Evolutionary conservation across 305 asterid genomes (phyloP), one percentile per base, ranked within the genome.

Genomic region (Striga hermonthica): DNA sequence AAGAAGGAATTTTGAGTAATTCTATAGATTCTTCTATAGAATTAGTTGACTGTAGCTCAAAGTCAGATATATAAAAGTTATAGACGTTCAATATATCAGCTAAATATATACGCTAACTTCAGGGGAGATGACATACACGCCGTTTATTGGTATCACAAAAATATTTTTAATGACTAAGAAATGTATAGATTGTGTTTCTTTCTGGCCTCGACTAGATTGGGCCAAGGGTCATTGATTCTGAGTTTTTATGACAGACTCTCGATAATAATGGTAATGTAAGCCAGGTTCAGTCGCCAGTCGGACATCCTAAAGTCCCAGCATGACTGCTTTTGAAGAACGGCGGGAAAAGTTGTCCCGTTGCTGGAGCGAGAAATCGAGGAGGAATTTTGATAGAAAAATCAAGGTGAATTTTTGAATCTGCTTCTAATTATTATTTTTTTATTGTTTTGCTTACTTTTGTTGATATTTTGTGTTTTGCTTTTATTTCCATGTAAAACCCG

Each of bases 361-460:
- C 85, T 66, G 99, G 85, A 88, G 67, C 43, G 90, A 94, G 95
- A 94, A 82, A 80, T 73, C 85, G 1, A 94, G 84, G 80, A 78
- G 99, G 81, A 94, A 94, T 68, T 94, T 86, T 36, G 95, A 97
- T 28, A 79, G 96, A 66, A 94, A 94, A 79, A 90, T 94, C 74
- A 94, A 90, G 97, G 99, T 88, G 64, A 57, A 62, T 12, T 36
- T 57, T 57, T 9, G 11, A 4, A 79, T 6, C 39, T 11, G 5
- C 11, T 56, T 3, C 5, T 22, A 7, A 1, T 52, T 10, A 4
- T 3, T n/a, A 4, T 48, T n/a, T 48, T n/a, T n/a, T 45, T 45
- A 45, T 45, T 45, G n/a, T 15, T 52, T 5, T 52, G 6, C 16
- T 14, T 53, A 13, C 15, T 28, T 6, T 4, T 47, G n/a, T n/a